phyloP scores from a whole-genome alignment of 106 monocot species.

The Vanilla planifolia region DNA sequence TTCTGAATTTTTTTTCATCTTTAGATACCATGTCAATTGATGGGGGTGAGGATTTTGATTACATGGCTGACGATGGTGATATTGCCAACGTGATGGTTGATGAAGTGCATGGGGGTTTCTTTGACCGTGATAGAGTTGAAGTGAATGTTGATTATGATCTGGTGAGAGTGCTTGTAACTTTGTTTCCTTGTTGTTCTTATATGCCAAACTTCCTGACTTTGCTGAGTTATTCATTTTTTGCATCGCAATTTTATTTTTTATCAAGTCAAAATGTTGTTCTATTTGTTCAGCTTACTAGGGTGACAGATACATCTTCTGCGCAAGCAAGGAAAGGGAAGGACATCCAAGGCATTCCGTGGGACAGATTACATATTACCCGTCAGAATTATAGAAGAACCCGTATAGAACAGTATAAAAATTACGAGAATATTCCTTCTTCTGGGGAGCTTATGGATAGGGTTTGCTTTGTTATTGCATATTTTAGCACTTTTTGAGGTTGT shows the following conservation, averaged over 20 bases:
- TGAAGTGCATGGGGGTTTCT: slow-evolving; percentile 10
- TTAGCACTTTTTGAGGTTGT: background rate
- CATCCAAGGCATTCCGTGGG: slow-evolving; percentile 20
- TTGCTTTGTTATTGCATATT: background rate
- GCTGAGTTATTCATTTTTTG: too few relatives aligned
- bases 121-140: slow-evolving; percentile 16
- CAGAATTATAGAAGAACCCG: slow-evolving; percentile 43
- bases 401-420: slow-evolving; percentile 51
- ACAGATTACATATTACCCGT: slow-evolving; percentile 33
- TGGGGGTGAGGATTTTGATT: slow-evolving; percentile 16
- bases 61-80: slow-evolving; percentile 12
- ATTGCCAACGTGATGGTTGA: slow-evolving; percentile 17
- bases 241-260: too few relatives aligned
- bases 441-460: slow-evolving; percentile 39
- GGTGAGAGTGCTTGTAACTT: slow-evolving; percentile 9
- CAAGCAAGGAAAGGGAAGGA: slow-evolving; percentile 20
- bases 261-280: too few relatives aligned
- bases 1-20: background rate
- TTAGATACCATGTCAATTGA: slow-evolving; percentile 2
- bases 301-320: slow-evolving; percentile 18
- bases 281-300: slow-evolving; percentile 20
- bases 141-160: slow-evolving; percentile 24
- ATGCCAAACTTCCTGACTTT: too few relatives aligned
- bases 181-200: background rate
- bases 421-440: slow-evolving; percentile 46